Percentiles rank a stretch among this genome's conserved stretches.
phyloP scores from a whole-genome alignment of 371 early-diverging fungal genomes.

The Rhizomucor pusillus region DNA sequence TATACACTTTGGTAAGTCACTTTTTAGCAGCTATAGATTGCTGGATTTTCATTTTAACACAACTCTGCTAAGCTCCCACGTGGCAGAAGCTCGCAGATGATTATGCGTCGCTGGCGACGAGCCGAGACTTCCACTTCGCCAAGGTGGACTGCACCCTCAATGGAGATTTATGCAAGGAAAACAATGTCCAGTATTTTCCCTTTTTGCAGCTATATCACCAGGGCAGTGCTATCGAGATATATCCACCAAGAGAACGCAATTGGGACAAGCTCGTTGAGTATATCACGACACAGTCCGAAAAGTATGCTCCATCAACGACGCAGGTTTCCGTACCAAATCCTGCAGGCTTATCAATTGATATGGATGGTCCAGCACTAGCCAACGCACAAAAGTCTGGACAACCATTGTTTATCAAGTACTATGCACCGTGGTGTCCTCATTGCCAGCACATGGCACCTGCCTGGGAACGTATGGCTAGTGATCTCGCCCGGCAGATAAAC shows the following conservation, averaged over 20 bases:
- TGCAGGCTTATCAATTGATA: constrained; percentile 26
- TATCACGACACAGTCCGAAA: constrained; percentile 18
- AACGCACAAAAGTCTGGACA: constrained; percentile 12
- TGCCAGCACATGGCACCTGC: constrained; percentile 81
- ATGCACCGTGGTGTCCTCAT: constrained; percentile 88
- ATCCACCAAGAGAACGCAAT: constrained; percentile 6
- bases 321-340: constrained; percentile 19
- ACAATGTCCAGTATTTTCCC: constrained; percentile 58
- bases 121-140: constrained; percentile 62
- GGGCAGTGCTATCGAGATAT: constrained; percentile 57
- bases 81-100: constrained; percentile 48
- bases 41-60: too few species aligned
- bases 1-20: too few species aligned
- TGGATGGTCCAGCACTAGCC: constrained; percentile 19
- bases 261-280: constrained; percentile 25
- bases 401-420: constrained; percentile 78
- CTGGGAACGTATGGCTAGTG: constrained; percentile 68
- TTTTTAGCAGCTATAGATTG: too few species aligned
- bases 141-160: constrained; percentile 77
- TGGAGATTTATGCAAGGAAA: constrained; percentile 64
- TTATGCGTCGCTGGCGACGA: constrained; percentile 20
- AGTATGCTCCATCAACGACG: neutral
- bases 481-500: constrained; percentile 67
- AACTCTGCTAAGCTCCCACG: constrained; percentile 37
- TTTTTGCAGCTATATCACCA: constrained; percentile 63